Base-by-base conservation (phyloP, 345 rosid genomes). In the Syzygium aromaticum region DNA sequence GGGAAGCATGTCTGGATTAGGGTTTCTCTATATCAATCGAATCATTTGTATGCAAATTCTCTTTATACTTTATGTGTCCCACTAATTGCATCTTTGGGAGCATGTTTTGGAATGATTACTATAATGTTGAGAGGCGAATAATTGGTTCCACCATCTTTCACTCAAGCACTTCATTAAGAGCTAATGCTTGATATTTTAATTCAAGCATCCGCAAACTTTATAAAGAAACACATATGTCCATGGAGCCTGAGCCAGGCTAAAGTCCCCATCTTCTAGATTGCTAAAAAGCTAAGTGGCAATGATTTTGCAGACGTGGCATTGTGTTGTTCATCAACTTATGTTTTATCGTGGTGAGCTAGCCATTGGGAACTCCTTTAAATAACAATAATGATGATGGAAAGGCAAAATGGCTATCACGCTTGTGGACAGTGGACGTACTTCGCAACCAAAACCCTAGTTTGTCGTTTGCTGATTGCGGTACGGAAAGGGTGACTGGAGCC, bases 121-220 rank as follows among this genome's bases (percentile, higher is more conserved):
- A 88, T 91, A 86, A 86, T 87, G 52, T 87, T 87, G 89, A 86
- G 86, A 88, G 86, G 87, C 91, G 94, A 91, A 95, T 93, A 91
- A 94, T 95, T 95, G 97, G 96, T 90, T 93, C 95, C 96, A 93
- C 96, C 93, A 92, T 90, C 87, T 89, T 89, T 87, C 63, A 59
- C 56, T 86, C 84, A 73, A 73, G 49, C 80, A 33, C 49, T 19
- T 73, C 25, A 33, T 73, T 17, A 73, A 16, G 9, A 33, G 80
- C 21, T 73, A 73, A 73, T 73, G 80, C 80, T 33, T 73, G 80
- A 73, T 73, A 73, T 73, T 22, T 17, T 17, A 33, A 73, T 33
- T 73, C 10, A 73, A 73, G 46, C 80, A 73, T 73, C 33, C 33
- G 80, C 80, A 73, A 86, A 90, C 96, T 92, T 95, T 92, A 85